Conservation (phyloP, 345 rosid species). For the Syzygium grande region DNA sequence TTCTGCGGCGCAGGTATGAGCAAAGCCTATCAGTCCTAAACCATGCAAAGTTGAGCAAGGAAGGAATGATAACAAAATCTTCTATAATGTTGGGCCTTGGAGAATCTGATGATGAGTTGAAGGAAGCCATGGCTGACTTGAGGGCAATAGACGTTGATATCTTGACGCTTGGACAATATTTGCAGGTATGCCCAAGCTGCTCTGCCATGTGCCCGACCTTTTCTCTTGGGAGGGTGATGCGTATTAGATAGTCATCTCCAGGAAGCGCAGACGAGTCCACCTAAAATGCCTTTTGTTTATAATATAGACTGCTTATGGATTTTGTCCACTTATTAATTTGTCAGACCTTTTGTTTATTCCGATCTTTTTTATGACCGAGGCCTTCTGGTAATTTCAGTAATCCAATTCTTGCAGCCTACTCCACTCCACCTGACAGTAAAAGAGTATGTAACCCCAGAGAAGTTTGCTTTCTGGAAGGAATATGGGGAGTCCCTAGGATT, state of each 20-base stretch:
- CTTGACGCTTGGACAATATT: constrained; percentile 90
- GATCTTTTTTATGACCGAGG: neutral
- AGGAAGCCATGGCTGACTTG: constrained; percentile 80
- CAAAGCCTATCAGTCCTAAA: constrained; percentile 87
- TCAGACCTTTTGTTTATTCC: neutral
- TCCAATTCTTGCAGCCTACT: constrained; percentile 65
- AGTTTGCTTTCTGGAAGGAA: constrained; percentile 87
- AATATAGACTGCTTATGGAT: neutral
- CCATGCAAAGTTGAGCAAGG: constrained; percentile 75
- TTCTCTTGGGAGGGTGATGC: neutral
- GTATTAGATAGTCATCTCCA: neutral
- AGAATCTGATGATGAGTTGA: constrained; percentile 84
- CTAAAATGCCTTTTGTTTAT: neutral
- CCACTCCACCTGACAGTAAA: constrained; percentile 92
- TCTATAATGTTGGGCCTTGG: constrained; percentile 99
- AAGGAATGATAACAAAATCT: constrained; percentile 87
- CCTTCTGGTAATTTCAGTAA: neutral
- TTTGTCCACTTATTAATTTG: neutral
- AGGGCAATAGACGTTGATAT: constrained; percentile 90
- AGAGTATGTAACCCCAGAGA: constrained; percentile 91
- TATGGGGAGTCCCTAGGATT: constrained; percentile 96
- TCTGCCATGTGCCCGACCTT: neutral
- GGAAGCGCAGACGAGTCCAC: neutral
- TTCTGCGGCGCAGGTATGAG: constrained; percentile 57
- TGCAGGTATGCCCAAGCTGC: constrained; percentile 57